phyloP scores from a whole-genome alignment of 179 eudicot species.

The Heliamphora pulchella region DNA sequence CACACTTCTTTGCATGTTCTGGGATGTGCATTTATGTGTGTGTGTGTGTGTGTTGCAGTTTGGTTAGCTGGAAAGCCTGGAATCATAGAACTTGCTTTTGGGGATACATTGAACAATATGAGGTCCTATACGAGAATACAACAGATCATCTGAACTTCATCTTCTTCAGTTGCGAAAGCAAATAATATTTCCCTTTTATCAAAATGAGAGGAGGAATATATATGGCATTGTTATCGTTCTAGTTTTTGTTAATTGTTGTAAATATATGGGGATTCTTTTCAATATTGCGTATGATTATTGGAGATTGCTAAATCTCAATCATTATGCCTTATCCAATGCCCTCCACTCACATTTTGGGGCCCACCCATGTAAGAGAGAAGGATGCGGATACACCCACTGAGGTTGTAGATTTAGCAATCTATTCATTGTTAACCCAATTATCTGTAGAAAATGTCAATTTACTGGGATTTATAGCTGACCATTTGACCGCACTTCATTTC shows the following conservation, averaged over 20 bases:
- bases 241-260: neutral
- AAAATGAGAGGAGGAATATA: neutral
- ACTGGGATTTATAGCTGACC: constrained; percentile 1
- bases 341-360: neutral
- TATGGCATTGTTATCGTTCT: neutral
- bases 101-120: neutral
- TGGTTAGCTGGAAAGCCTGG: neutral
- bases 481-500: constrained; percentile 1
- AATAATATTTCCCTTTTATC: neutral
- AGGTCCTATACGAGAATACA: neutral
- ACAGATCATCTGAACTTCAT: neutral
- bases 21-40: no score
- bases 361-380: neutral
- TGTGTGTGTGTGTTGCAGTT: no score
- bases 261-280: constrained; percentile 7
- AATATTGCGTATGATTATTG: neutral
- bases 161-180: neutral
- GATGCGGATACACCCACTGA: neutral
- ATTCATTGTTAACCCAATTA: neutral
- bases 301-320: neutral
- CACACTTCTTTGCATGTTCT: neutral
- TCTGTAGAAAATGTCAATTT: neutral
- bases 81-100: neutral
- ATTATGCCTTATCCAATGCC: neutral
- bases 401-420: neutral